phyloP scores from a whole-genome alignment of 2,329 filamentous ascomycete species.

The Aspergillus quadricinctus region DNA sequence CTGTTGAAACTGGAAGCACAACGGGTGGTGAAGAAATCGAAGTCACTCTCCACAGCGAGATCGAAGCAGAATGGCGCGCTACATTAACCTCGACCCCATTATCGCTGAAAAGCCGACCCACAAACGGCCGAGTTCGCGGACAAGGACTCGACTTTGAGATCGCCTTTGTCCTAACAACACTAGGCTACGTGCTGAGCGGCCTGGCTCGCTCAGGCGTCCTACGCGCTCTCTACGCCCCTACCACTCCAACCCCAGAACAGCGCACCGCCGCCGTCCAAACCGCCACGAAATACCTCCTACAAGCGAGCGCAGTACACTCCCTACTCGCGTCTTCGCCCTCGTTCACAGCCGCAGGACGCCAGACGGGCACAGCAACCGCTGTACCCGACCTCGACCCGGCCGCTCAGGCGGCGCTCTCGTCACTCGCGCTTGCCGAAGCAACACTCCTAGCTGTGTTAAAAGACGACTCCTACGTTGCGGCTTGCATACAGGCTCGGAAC shows the following conservation, averaged over 20 bases:
- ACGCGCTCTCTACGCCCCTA: constrained; percentile 62
- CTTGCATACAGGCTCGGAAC: constrained; percentile 76
- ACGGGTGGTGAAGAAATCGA: constrained; percentile 56
- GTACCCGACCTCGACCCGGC: constrained; percentile 45
- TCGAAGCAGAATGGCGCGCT: constrained; percentile 76
- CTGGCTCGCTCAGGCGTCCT: constrained; percentile 69
- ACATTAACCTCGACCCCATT: constrained; percentile 60
- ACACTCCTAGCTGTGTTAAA: constrained; percentile 87
- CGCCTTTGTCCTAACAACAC: constrained; percentile 69
- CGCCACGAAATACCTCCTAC: constrained; percentile 73
- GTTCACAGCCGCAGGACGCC: constrained; percentile 28
- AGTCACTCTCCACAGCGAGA: constrained; percentile 61
- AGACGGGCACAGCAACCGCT: constrained; percentile 19
- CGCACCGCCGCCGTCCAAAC: constrained; percentile 65
- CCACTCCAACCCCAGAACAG: constrained; percentile 61
- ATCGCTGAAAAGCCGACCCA: constrained; percentile 34
- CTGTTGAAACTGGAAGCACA: constrained; percentile 30
- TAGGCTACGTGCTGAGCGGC: constrained; percentile 70
- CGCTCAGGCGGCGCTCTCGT: constrained; percentile 40
- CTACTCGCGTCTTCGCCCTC: constrained; percentile 59
- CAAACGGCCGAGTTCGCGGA: constrained; percentile 65
- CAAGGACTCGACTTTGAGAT: constrained; percentile 78
- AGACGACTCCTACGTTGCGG: constrained; percentile 85
- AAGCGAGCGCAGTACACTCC: constrained; percentile 72
- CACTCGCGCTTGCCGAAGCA: constrained; percentile 75